Conservation (phyloP, 768 basidiomycete genomes). For the Tephrocybe sp. region DNA sequence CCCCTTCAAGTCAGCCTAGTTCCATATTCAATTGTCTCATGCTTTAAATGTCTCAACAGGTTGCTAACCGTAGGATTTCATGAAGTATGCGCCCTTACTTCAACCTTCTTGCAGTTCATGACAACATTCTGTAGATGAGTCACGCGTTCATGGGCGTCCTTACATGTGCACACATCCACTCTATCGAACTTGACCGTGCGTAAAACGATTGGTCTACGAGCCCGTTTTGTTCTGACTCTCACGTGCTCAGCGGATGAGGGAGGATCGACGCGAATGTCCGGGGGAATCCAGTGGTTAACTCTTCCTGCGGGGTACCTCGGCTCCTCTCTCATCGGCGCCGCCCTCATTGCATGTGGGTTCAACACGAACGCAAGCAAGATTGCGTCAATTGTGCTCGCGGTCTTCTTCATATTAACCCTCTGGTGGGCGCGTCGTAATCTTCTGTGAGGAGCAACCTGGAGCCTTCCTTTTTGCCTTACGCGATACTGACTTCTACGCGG, state of each 20-base stretch:
- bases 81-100: constrained; percentile 46
- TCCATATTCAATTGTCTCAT: neutral
- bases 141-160: constrained; percentile 79
- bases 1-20: constrained; percentile 42
- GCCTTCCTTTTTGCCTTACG: neutral
- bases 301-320: constrained; percentile 84
- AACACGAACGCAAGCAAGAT: constrained; percentile 88
- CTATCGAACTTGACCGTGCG: constrained; percentile 85
- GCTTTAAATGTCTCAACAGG: constrained; percentile 33
- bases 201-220: constrained; percentile 7
- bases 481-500: neutral
- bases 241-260: constrained; percentile 74
- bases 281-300: constrained; percentile 79
- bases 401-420: constrained; percentile 83
- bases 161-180: constrained; percentile 84
- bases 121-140: constrained; percentile 60
- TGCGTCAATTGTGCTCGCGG: constrained; percentile 76
- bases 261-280: constrained; percentile 84
- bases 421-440: constrained; percentile 84
- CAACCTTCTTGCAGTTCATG: neutral
- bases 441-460: constrained; percentile 47
- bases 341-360: constrained; percentile 85
- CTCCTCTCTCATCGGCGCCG: constrained; percentile 83
- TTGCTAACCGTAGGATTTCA: constrained; percentile 88
- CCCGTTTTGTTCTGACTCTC: neutral